phyloP scores from a whole-genome alignment of 768 basidiomycete species.

The Boletus huronensis region DNA sequence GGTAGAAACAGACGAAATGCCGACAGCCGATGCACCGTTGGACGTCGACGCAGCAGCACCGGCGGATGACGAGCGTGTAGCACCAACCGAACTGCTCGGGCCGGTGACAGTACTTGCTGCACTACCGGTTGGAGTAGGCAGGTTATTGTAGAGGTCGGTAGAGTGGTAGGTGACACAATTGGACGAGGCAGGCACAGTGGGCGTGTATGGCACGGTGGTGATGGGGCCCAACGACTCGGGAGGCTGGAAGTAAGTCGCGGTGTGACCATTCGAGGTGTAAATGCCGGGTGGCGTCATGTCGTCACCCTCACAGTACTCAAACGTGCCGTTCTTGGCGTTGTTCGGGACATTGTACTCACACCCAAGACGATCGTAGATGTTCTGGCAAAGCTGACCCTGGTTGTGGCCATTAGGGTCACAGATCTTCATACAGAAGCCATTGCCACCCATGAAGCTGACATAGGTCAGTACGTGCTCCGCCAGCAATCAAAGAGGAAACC shows the following conservation, averaged over 20 bases:
- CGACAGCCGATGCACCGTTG: conserved; percentile 18
- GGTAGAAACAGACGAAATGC: conserved; percentile 31
- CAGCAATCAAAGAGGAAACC: conserved; percentile 15
- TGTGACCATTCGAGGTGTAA: conserved; percentile 40
- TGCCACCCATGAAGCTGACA: conserved; percentile 64
- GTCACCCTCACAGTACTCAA: conserved; percentile 66
- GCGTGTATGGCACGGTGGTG: conserved; percentile 41
- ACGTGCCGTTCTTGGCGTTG: conserved; percentile 52
- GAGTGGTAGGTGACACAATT: conserved; percentile 41
- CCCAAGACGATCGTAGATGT: conserved; percentile 74
- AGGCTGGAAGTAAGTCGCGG: conserved; percentile 45
- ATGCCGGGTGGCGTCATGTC: conserved; percentile 58
- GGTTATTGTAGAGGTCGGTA: conserved; percentile 33
- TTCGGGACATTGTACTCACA: conserved; percentile 71
- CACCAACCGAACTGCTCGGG: background rate
- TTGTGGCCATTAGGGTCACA: conserved; percentile 60
- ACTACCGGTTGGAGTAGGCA: conserved; percentile 11
- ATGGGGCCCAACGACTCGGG: conserved; percentile 46
- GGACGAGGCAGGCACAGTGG: conserved; percentile 39
- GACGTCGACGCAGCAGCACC: conserved; percentile 17
- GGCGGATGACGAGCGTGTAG: conserved; percentile 14
- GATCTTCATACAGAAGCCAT: conserved; percentile 64
- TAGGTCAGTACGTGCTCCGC: conserved; percentile 1
- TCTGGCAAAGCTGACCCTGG: conserved; percentile 56
- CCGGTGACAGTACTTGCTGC: background rate